A percentile compares a stretch with the other conserved stretches of the same genome.
Conservation (phyloP, 2,329 filamentous ascomycete species). For the Dactylellina leptospora region DNA sequence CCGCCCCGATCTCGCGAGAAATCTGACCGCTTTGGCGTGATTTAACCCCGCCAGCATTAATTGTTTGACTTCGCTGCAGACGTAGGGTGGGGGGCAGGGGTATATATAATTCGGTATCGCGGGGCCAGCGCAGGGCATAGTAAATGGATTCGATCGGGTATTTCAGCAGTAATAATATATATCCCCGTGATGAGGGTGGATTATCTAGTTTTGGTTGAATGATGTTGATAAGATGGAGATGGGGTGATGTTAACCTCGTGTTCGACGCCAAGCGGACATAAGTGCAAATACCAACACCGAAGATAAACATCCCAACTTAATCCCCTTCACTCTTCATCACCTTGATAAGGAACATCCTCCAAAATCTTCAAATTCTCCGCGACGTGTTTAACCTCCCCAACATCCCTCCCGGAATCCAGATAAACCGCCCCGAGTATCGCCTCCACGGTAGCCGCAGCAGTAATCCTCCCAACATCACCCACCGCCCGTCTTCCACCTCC, state of each 20-base stretch:
- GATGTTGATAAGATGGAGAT: neutral
- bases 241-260: neutral
- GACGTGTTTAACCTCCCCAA: too few species aligned
- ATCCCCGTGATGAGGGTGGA: neutral
- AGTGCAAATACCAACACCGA: too few species aligned
- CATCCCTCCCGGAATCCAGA: too few species aligned
- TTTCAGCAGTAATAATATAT: neutral
- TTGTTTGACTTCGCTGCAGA: neutral
- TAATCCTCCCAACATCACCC: too few species aligned
- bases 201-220: neutral
- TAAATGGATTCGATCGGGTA: neutral
- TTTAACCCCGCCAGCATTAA: slow-evolving; percentile 5
- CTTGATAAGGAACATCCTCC: too few species aligned
- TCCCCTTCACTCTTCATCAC: too few species aligned
- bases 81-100: neutral
- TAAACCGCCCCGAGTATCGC: too few species aligned
- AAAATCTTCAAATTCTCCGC: too few species aligned
- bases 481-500: too few species aligned
- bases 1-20: neutral
- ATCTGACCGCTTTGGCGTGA: neutral
- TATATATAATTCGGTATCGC: slow-evolving; percentile 5
- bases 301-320: too few species aligned
- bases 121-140: slow-evolving; percentile 19
- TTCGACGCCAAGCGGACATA: neutral
- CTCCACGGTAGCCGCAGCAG: too few species aligned